Evolutionary conservation across 306 rosid species (phyloP).

Genomic region (Elaeagnus macrophylla): DNA sequence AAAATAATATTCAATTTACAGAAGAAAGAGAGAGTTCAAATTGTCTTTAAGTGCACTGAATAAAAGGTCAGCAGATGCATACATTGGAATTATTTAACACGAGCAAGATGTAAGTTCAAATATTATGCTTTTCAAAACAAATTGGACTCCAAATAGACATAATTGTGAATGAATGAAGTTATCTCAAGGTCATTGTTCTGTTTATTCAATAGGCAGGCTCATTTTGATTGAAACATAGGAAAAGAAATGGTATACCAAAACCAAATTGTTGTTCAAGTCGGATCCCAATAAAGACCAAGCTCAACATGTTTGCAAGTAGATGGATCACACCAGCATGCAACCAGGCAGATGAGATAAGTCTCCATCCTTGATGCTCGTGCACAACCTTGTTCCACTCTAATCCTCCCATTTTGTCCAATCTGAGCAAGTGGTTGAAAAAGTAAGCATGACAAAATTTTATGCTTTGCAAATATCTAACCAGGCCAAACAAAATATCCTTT

Average conservation of each 20-base stretch:
- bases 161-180: too few species aligned
- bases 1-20: too few species aligned
- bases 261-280: constrained; percentile 52
- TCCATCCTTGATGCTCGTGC: constrained; percentile 35
- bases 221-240: neutral
- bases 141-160: too few species aligned
- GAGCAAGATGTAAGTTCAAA: too few species aligned
- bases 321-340: constrained; percentile 49
- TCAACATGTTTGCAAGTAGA: constrained; percentile 44
- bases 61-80: too few species aligned
- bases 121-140: too few species aligned
- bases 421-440: constrained; percentile 6
- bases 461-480: too few species aligned
- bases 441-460: neutral
- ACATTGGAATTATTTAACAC: too few species aligned
- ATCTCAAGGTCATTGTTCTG: too few species aligned
- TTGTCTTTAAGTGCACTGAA: too few species aligned
- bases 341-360: constrained; percentile 39
- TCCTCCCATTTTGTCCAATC: constrained; percentile 45
- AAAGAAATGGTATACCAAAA: constrained; percentile 21
- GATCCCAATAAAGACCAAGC: constrained; percentile 41
- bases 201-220: neutral
- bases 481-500: too few species aligned
- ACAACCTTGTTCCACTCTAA: constrained; percentile 32
- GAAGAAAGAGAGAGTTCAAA: too few species aligned